Evolutionary conservation across 2,329 filamentous ascomycete species (phyloP).

Genomic region (Coniella lustricola): DNA sequence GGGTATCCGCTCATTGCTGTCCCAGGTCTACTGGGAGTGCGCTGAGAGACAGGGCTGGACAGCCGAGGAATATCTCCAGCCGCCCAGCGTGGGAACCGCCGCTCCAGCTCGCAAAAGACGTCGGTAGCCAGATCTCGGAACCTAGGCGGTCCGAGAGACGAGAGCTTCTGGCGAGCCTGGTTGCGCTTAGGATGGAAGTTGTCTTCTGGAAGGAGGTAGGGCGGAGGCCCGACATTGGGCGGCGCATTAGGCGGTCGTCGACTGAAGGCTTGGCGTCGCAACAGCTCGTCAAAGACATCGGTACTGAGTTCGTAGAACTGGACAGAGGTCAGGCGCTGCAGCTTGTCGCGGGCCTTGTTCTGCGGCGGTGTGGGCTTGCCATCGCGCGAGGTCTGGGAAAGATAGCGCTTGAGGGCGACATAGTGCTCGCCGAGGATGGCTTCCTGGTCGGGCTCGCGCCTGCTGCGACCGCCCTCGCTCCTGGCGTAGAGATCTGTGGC

Average conservation of each 20-base stretch:
- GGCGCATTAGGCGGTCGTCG: conserved; percentile 45
- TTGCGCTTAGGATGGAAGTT: conserved; percentile 96
- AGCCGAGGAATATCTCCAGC: conserved; percentile 60
- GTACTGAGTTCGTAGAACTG: conserved; percentile 98
- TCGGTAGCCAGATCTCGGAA: conserved; percentile 92
- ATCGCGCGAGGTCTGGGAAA: conserved; percentile 64
- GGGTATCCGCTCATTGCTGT: conserved; percentile 52
- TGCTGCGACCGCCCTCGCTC: conserved; percentile 58
- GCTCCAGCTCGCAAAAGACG: conserved; percentile 90
- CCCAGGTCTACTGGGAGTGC: conserved; percentile 53
- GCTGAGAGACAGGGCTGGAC: conserved; percentile 61
- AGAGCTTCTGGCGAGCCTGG: conserved; percentile 91
- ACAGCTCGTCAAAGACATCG: conserved; percentile 91
- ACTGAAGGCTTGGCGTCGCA: conserved; percentile 70
- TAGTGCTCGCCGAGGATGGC: conserved; percentile 72
- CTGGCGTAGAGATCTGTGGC: conserved; percentile 64
- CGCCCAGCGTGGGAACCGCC: conserved; percentile 77
- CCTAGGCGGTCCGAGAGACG: conserved; percentile 75
- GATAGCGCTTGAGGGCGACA: conserved; percentile 66
- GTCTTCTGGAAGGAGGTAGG: conserved; percentile 74
- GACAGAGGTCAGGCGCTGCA: conserved; percentile 78
- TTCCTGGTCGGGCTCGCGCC: conserved; percentile 54
- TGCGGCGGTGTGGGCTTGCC: conserved; percentile 67
- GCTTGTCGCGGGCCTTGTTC: conserved; percentile 90
- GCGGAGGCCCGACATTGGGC: conserved; percentile 49